Evolutionary conservation across 352 stramenopile species (phyloP).

Genomic region (Peronosclerospora sorghi): DNA sequence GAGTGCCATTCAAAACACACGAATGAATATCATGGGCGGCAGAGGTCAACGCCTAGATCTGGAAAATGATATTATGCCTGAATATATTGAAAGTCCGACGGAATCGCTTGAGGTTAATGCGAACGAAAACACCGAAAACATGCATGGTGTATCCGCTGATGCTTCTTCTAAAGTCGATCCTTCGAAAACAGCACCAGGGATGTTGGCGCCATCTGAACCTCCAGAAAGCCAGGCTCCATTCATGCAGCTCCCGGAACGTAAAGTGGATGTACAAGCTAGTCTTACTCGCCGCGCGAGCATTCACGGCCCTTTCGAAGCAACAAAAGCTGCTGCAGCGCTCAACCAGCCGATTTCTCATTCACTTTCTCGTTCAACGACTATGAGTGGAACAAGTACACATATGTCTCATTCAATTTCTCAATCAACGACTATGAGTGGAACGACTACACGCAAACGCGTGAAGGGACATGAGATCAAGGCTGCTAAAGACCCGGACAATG

Average conservation of each 20-base stretch:
- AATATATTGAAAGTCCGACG: conserved; percentile 26
- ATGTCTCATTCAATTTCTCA: too few relatives aligned
- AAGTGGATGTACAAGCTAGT: conserved; percentile 14
- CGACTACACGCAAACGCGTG: conserved; percentile 33
- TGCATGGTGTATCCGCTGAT: conserved; percentile 19
- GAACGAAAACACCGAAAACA: conserved; percentile 15
- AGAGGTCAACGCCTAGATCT: conserved; percentile 81
- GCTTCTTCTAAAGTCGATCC: conserved; percentile 9
- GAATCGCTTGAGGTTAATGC: conserved; percentile 10
- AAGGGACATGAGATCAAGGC: conserved; percentile 80
- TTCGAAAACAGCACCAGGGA: conserved; percentile 19
- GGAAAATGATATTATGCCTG: conserved; percentile 33
- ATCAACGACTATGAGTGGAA: background rate
- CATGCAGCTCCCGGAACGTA: conserved; percentile 23
- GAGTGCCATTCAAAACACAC: conserved; percentile 83
- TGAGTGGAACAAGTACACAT: too few relatives aligned
- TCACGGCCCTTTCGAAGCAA: conserved; percentile 10
- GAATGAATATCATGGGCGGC: conserved; percentile 88
- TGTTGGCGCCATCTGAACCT: conserved; percentile 21
- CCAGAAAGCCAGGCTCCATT: conserved; percentile 14
- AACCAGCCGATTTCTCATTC: conserved; percentile 6
- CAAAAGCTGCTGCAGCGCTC: conserved; percentile 2
- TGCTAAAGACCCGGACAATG: conserved; percentile 66
- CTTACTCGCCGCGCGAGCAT: conserved; percentile 24
- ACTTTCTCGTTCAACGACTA: background rate